Conservation (phyloP, 2,329 filamentous ascomycete species). For the Aspergillus bombycis region DNA sequence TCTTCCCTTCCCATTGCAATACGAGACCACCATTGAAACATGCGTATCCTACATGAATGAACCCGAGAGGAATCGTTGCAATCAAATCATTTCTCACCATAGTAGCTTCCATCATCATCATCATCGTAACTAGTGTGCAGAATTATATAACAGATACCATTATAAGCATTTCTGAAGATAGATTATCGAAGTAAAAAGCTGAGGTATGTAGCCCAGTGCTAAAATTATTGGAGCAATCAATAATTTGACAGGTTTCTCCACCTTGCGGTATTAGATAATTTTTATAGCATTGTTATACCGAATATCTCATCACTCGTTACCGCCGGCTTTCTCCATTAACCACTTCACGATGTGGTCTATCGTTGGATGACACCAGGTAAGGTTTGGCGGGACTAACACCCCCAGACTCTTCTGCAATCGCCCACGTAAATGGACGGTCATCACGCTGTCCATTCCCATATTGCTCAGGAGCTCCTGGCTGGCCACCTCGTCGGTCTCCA, state of each 20-base stretch:
- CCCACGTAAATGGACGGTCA: constrained; percentile 41
- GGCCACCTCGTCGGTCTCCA: constrained; percentile 39
- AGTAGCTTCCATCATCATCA: not conserved
- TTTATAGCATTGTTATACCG: not conserved
- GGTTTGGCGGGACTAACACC: constrained; percentile 43
- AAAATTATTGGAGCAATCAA: not conserved
- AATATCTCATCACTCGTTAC: not conserved
- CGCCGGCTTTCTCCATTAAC: constrained; percentile 28
- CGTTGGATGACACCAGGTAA: constrained; percentile 49
- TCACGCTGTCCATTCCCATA: constrained; percentile 46
- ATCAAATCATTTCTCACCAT: not conserved
- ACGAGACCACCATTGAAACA: no score
- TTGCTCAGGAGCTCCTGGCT: constrained; percentile 38
- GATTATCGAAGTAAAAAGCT: not conserved
- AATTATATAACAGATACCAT: not conserved
- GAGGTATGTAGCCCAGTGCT: not conserved
- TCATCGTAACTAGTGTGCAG: not conserved
- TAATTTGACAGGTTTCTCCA: not conserved
- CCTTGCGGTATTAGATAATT: not conserved
- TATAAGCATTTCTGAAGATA: not conserved
- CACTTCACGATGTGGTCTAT: constrained; percentile 42
- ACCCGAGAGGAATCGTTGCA: not conserved
- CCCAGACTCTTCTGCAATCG: constrained; percentile 39
- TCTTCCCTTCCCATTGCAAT: no score
- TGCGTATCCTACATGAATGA: not conserved